Percentiles rank a stretch among this genome's conserved stretches.
Conservation (phyloP, 352 stramenopile species). For the Globisporangium irregulare region DNA sequence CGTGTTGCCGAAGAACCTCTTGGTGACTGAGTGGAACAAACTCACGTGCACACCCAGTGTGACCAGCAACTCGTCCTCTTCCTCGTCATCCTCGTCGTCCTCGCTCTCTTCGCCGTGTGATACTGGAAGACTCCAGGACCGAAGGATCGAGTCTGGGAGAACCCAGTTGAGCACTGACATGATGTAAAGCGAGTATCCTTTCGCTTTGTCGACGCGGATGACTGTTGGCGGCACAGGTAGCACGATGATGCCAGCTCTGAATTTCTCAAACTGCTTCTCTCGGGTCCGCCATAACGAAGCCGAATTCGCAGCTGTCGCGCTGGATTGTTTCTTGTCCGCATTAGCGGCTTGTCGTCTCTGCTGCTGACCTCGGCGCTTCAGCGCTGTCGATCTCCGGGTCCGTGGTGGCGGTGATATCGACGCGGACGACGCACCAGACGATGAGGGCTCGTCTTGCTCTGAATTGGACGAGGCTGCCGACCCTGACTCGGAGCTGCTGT, state of each 20-base stretch:
- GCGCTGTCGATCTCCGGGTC: neutral
- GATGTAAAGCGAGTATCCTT: slow-evolving; percentile 61
- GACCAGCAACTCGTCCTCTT: slow-evolving; percentile 48
- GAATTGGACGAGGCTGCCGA: neutral
- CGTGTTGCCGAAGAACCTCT: slow-evolving; percentile 92
- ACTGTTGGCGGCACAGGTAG: slow-evolving; percentile 61
- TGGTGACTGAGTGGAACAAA: slow-evolving; percentile 83
- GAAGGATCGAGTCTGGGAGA: slow-evolving; percentile 48
- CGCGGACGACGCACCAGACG: neutral
- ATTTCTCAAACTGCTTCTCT: slow-evolving; percentile 79
- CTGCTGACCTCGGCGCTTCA: neutral
- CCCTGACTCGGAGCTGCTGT: slow-evolving; percentile 2
- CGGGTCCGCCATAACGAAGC: slow-evolving; percentile 47
- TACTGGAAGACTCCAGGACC: slow-evolving; percentile 10
- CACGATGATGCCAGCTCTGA: slow-evolving; percentile 56
- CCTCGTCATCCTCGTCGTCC: slow-evolving; percentile 29
- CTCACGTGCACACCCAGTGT: slow-evolving; percentile 82
- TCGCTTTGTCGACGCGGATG: slow-evolving; percentile 49
- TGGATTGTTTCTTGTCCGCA: neutral
- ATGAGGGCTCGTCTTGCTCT: neutral
- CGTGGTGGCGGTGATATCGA: neutral
- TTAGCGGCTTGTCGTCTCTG: slow-evolving; percentile 11
- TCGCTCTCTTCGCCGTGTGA: slow-evolving; percentile 19
- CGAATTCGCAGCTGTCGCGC: neutral
- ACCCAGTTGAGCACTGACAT: slow-evolving; percentile 70